Evolutionary conservation across 371 early-diverging fungal genomes (phyloP), one percentile per base, ranked within the genome.

Genomic region (Umbelopsis sp.): DNA sequence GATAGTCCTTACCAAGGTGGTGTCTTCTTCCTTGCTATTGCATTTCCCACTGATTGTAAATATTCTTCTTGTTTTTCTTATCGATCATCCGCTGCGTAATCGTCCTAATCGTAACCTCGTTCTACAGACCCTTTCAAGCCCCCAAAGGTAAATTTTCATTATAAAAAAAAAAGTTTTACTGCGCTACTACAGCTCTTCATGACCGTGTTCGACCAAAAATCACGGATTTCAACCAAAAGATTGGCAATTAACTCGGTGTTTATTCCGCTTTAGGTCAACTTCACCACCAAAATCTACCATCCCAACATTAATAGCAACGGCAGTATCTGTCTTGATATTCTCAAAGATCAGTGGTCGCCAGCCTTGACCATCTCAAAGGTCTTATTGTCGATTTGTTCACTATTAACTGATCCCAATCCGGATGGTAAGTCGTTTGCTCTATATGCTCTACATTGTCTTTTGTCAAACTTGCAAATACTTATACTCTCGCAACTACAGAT

Each of bases 251-350:
- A 44, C 62, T 69, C 52, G 37, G 41, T 22, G 44, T 10, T 65
- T 46, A 46, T 38, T 25, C 46, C 63, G 22, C 48, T 50, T 16
- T 76, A 91, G 89, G 90, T 99, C 72, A 94, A 89, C 84, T 99
- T 99, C 84, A 92, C 96, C 65, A 98, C 99, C 64, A 87, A 94
- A 70, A 98, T 99, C 72, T 99, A 97, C 76, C 99, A 99, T 86
- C 99, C 99, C 66, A 99, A 99, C 86, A 98, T 99, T 85, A 99
- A 99, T 89, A 91, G 93, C 76, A 98, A 97, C 77, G 99, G 99
- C 66, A 92, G 92, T 73, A 99, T 99, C 72, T 99, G 99, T 81
- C 85, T 99, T 83, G 99, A 99, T 80, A 99, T 99, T 75, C 87
- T 99, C 80, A 93, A 91, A 76, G 99, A 99, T 76, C 98, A 98